Evolutionary conservation across 331 rosid species (phyloP).

Genomic region (Quercus lobata): DNA sequence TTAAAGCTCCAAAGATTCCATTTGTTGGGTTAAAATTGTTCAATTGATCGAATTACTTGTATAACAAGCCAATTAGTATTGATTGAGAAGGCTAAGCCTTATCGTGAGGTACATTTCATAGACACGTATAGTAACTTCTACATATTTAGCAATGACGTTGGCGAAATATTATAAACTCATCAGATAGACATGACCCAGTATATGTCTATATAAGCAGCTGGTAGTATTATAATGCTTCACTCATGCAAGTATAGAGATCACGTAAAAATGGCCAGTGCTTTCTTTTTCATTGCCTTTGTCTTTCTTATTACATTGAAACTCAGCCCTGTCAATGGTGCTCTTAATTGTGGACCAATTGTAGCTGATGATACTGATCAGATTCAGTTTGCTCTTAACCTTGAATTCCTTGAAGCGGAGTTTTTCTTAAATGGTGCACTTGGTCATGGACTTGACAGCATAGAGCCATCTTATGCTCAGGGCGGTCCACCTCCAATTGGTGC

Average conservation of each 20-base stretch:
- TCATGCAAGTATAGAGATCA: not conserved
- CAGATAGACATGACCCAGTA: not conserved
- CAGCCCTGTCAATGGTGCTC: not conserved
- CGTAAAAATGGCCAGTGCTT: not conserved
- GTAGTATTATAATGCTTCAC: no score
- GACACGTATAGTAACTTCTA: no score
- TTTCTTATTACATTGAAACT: not conserved
- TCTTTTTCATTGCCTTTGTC: not conserved
- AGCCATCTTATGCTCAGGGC: not conserved
- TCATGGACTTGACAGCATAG: constrained; percentile 3
- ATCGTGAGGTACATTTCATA: no score
- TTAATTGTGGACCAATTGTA: not conserved
- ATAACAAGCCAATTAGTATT: no score
- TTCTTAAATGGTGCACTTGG: constrained; percentile 6
- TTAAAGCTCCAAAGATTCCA: no score
- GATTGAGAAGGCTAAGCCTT: no score
- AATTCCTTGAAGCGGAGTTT: constrained; percentile 15
- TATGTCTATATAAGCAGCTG: not conserved
- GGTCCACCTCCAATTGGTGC: constrained; percentile 20
- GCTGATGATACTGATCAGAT: constrained; percentile 10
- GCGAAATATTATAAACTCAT: no score
- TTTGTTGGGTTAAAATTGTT: no score
- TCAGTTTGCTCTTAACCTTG: constrained; percentile 19
- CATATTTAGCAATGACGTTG: no score
- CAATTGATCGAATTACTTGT: no score